Evolutionary conservation across 1,139 yeast species (phyloP), one percentile per base, ranked within the genome.

Genomic region (Meyerozyma smithsonii): DNA sequence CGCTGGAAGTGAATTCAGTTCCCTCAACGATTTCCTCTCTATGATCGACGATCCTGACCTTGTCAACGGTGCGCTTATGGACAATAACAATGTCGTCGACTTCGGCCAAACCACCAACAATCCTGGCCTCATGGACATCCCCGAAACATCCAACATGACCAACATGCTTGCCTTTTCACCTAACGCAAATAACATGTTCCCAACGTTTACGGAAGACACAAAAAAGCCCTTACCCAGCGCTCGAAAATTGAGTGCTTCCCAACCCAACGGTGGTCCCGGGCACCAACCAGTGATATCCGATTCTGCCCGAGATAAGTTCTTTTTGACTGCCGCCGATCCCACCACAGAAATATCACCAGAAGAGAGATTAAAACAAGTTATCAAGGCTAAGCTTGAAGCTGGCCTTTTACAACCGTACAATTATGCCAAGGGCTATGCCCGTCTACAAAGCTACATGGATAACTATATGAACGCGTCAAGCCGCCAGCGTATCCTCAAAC

Each of bases 301-400:
- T 49, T 82, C 94, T 1, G 96, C 96, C 1, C 74, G 90, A 48
- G 97, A 90, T 58, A 89, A 89, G 62, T 92, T 92, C 62, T 90
- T 92, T 65, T 66, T 92, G 40, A 90, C 97, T 0, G 97, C 98
- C 0, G 97, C 97, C 0, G 97, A 92, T 57, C 98, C 98, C 1
- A 85, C 96, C 0, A 88, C 94, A 0, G 96, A 88, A 52, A 84
- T 86, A 32, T 86, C 96, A 0, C 97, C 97, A 0, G 97, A 90
- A 58, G 97, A 90, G 55, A 74, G 97, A 47, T 71, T 92, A 50
- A 88, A 88, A 54, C 95, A 89, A 56, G 97, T 92, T n/a, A 90
- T 92, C 52, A 85, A 87, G 53, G 97, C 98, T 12, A 92, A 92
- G 54, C 67, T 90, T 34, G 96, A 88, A 56, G 98, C 98, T 0